Base-by-base conservation (phyloP, 2,329 filamentous ascomycete species). In the Pseudocercospora eumusae region DNA sequence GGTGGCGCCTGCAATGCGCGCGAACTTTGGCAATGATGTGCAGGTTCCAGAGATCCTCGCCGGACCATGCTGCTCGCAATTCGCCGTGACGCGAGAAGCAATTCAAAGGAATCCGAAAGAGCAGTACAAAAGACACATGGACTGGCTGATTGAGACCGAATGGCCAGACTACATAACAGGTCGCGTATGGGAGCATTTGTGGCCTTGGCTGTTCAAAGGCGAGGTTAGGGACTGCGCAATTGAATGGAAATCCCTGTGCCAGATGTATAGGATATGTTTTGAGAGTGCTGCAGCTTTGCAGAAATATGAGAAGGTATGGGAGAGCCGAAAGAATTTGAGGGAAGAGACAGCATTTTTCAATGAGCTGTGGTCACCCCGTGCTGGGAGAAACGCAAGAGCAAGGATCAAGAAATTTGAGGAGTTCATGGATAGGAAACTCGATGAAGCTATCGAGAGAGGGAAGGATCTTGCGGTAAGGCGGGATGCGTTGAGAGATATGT, bases 51-150 rank as follows among this genome's bases (percentile, higher is more conserved):
- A 64, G 11, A 64, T 58, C 9, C 18, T 69, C n/a, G 67, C 64
- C 0, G 64, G 66, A 31, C 61, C 67, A 4, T 69, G 67, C 57
- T 69, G 67, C 50, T 64, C 60, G n/a, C 67, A 69, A 56, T 68
- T 69, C 27, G 66, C 66, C 4, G 66, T 68, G 10, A 65, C 56
- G 1, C 28, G 61, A 23, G 55, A 60, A 2, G 63, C 62, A 6
- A 65, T 69, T 13, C 63, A 49, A 3, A 31, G 59, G 1, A 58
- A 65, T 10, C 23, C 58, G 3, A 54, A 53, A 18, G 57, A 61
- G 28, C 64, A 68, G 56, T 68, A 69, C 28, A 44, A 63, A 21
- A 53, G 55, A 13, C 61, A 59, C 21, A 40, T 53, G 47, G 56
- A 61, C 3, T 65, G 64, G 64, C 31, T 69, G 25, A 50, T 61